Base-by-base conservation (phyloP, 1,139 yeast species). In the Saccharomyces hybrid region DNA sequence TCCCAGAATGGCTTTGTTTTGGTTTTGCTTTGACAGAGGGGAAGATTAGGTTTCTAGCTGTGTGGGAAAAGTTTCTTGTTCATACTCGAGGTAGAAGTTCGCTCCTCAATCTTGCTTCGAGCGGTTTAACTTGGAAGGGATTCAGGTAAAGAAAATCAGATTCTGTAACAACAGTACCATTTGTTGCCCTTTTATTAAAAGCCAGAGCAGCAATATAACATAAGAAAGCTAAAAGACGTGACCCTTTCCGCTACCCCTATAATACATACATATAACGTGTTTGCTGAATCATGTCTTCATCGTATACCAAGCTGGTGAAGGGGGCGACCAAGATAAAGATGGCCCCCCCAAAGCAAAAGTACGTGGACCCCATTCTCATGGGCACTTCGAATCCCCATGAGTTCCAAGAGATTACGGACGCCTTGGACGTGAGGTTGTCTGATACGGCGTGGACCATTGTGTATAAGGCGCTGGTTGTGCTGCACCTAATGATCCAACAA, bases 291-390 rank as follows among this genome's bases (percentile, higher is more conserved):
- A 38, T 38, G 42, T 38, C 42, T 38, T 38, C 63, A 3, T 59
- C 57, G 1, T 59, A 59, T 44, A 47, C 53, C 56, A 82, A 82
- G 68, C 70, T 82, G 59, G 86, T 83, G 54, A 82, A 81, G 74
- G 84, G 89, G 51, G 90, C 89, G 54, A 84, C 90, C 13, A 84
- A 84, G 71, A 77, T 74, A 25, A 75, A 75, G 79, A 82, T 90
- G 74, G 98, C 99, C n/a, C 97, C 98, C 27, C 99, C 99, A n/a
- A 93, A 93, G 73, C 86, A 95, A 48, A 93, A 95, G 69, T 95
- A 93, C 68, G 85, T 91, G 55, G 97, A 90, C 71, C 98, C 98
- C 1, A 88, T 93, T 55, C 78, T 93, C 50, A 79, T 86, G 76
- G 86, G 95, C 4, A 88, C 97, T 0, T 72, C 80, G 14, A 72